Evolutionary conservation across 73 alveolate species (phyloP).

Genomic region (Durusdinium trenchii): DNA sequence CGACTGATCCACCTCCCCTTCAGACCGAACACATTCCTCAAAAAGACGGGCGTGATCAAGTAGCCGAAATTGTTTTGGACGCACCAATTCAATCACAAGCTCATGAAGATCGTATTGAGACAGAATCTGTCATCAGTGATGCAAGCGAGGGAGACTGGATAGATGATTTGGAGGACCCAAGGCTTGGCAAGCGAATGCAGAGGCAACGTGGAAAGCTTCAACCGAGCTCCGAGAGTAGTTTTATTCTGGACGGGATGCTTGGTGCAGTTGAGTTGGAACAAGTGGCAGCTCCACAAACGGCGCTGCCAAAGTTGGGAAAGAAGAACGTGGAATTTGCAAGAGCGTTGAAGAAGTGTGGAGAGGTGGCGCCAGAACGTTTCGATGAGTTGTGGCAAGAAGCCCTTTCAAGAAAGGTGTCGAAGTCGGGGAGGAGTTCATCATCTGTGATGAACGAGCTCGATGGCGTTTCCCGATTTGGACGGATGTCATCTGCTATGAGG

Average conservation of each 20-base stretch:
- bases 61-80: neutral
- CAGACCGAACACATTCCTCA: too few relatives aligned
- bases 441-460: slow-evolving; percentile 61
- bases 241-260: slow-evolving; percentile 22
- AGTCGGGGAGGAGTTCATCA: neutral
- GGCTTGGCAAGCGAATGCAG: slow-evolving; percentile 17
- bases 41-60: neutral
- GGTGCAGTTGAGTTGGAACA: slow-evolving; percentile 75
- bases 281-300: neutral
- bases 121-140: slow-evolving; percentile 45
- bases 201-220: neutral
- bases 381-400: slow-evolving; percentile 45
- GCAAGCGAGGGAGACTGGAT: slow-evolving; percentile 78
- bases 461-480: slow-evolving; percentile 25
- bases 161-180: slow-evolving; percentile 79
- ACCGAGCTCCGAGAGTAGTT: neutral
- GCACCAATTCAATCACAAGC: neutral
- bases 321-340: neutral
- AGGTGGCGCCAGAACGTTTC: slow-evolving; percentile 21
- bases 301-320: slow-evolving; percentile 1
- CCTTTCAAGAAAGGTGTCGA: neutral
- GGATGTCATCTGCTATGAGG: slow-evolving; percentile 11
- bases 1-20: neutral
- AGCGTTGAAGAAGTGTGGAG: slow-evolving; percentile 38
- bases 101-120: neutral